Percentiles rank a stretch among this genome's conserved stretches.
These are phyloP conservation scores for Saposhnikovia divaricata DNA, from an alignment of 129 eudicot genomes.

Conservation along the genomic window DNA sequence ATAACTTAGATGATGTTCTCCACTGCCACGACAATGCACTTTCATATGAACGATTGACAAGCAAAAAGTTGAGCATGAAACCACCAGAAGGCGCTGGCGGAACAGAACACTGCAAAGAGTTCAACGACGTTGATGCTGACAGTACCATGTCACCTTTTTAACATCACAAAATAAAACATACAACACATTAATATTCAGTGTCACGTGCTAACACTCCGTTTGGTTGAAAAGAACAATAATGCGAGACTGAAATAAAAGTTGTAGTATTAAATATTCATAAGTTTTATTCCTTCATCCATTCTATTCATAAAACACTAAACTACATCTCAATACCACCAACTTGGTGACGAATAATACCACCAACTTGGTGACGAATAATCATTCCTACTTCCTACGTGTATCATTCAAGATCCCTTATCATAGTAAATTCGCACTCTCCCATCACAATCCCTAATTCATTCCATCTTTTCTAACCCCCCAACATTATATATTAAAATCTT, in stretches of 20 bases:
- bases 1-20: conserved; percentile 8
- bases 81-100: neutral
- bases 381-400: neutral
- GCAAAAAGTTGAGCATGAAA: neutral
- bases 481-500: neutral
- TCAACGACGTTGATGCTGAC: conserved; percentile 6
- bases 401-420: neutral
- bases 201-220: neutral
- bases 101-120: neutral
- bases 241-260: neutral
- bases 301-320: neutral
- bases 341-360: neutral
- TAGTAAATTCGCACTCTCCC: neutral
- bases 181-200: neutral
- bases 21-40: conserved; percentile 3
- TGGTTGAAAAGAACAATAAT: neutral
- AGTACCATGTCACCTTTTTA: conserved; percentile 8
- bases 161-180: neutral
- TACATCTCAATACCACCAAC: neutral
- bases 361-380: neutral
- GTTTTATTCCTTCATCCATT: neutral
- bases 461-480: neutral
- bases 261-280: neutral
- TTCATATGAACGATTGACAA: conserved; percentile 1
- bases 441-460: neutral